Conservation (phyloP, 179 eudicot genomes). For the Camellia oleifera region DNA sequence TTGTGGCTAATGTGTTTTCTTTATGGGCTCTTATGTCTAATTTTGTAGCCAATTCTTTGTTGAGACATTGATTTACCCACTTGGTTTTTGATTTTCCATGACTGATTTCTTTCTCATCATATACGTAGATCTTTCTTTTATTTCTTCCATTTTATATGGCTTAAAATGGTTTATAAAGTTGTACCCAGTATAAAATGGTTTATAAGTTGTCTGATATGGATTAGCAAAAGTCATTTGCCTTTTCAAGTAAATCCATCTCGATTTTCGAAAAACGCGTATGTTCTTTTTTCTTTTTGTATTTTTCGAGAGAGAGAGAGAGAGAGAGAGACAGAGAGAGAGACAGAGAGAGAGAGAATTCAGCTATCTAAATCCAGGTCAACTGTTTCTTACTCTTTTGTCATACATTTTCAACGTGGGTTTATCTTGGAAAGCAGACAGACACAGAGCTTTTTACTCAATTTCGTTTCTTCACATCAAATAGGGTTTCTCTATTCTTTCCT, state of each 20-base stretch:
- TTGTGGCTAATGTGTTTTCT: background rate
- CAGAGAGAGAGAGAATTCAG: background rate
- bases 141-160: background rate
- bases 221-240: slow-evolving; percentile 9
- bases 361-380: slow-evolving; percentile 5
- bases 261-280: slow-evolving; percentile 13
- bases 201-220: background rate
- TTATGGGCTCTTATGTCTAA: background rate
- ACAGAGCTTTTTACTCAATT: background rate
- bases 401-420: background rate
- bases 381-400: background rate
- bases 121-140: background rate
- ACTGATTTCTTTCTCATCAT: background rate
- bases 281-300: too few species aligned
- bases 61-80: background rate
- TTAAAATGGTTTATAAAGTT: background rate
- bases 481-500: background rate
- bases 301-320: background rate
- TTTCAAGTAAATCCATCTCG: slow-evolving; percentile 21
- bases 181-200: background rate
- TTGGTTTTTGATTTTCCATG: too few species aligned
- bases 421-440: background rate
- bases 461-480: background rate
- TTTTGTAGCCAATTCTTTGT: background rate
- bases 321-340: background rate